phyloP scores from a whole-genome alignment of 306 rosid genomes.

The Aeschynomene evenia region DNA sequence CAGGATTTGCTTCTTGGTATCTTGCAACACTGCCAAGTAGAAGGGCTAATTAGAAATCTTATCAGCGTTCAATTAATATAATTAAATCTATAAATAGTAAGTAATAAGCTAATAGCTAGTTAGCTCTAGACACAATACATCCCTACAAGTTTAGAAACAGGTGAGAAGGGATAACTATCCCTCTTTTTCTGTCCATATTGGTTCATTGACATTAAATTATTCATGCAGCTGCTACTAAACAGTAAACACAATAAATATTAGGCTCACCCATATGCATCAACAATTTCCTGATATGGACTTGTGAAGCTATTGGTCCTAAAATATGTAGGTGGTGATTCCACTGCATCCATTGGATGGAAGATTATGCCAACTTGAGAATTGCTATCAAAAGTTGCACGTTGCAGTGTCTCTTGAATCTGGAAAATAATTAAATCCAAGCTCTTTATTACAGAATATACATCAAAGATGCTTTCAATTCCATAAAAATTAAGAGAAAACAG shows the following conservation, averaged over 20 bases:
- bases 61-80: constrained; percentile 25
- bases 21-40: constrained; percentile 81
- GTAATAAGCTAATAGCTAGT: constrained; percentile 19
- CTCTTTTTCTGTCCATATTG: constrained; percentile 12
- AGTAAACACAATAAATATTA: constrained; percentile 22
- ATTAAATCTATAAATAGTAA: background rate
- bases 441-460: constrained; percentile 20
- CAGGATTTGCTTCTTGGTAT: constrained; percentile 99
- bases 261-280: constrained; percentile 98
- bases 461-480: constrained; percentile 8
- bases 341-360: constrained; percentile 81
- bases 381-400: constrained; percentile 98
- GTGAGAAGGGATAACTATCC: constrained; percentile 4
- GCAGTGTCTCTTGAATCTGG: constrained; percentile 92
- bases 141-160: constrained; percentile 13
- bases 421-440: constrained; percentile 29
- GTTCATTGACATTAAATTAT: constrained; percentile 1
- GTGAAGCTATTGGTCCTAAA: constrained; percentile 92
- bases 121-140: constrained; percentile 4
- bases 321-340: constrained; percentile 95
- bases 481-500: background rate
- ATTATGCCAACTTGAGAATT: constrained; percentile 96
- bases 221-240: constrained; percentile 22
- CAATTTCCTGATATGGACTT: constrained; percentile 93
- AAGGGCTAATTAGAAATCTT: constrained; percentile 37